These are phyloP conservation scores for Penicillium antarcticum DNA, from an alignment of 495 filamentous ascomycete genomes.

Conservation along the genomic window DNA sequence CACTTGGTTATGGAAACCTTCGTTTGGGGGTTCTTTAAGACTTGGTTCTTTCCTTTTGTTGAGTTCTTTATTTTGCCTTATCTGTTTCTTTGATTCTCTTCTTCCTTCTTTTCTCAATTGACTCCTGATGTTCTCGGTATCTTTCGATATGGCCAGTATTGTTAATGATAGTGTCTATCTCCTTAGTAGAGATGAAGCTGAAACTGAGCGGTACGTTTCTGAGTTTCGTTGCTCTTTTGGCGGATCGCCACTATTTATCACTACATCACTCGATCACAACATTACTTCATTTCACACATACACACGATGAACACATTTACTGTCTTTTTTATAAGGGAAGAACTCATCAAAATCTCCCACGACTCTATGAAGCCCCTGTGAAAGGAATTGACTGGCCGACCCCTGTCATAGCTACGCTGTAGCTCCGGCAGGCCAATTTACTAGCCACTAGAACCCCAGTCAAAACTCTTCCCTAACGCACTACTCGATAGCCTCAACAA, in stretches of 20 bases:
- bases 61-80: too few relatives aligned
- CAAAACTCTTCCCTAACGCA: neutral
- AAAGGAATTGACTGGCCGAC: too few relatives aligned
- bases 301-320: too few relatives aligned
- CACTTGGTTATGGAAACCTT: too few relatives aligned
- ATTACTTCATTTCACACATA: too few relatives aligned
- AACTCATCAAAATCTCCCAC: too few relatives aligned
- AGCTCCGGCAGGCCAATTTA: neutral
- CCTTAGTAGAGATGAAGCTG: constrained; percentile 7
- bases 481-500: constrained; percentile 16
- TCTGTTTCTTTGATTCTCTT: neutral
- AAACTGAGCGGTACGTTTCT: constrained; percentile 16
- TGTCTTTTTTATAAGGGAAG: too few relatives aligned
- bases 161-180: constrained; percentile 12
- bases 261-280: neutral
- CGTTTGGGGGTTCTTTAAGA: too few relatives aligned
- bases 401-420: neutral
- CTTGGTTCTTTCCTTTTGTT: too few relatives aligned
- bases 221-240: neutral
- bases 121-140: neutral
- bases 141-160: constrained; percentile 4
- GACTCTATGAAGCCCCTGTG: too few relatives aligned
- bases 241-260: too few relatives aligned
- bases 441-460: neutral
- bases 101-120: neutral